These are phyloP conservation scores for Nannochloropsis gaditana DNA, from an alignment of 108 stramenopile species.

Conservation along the genomic window DNA sequence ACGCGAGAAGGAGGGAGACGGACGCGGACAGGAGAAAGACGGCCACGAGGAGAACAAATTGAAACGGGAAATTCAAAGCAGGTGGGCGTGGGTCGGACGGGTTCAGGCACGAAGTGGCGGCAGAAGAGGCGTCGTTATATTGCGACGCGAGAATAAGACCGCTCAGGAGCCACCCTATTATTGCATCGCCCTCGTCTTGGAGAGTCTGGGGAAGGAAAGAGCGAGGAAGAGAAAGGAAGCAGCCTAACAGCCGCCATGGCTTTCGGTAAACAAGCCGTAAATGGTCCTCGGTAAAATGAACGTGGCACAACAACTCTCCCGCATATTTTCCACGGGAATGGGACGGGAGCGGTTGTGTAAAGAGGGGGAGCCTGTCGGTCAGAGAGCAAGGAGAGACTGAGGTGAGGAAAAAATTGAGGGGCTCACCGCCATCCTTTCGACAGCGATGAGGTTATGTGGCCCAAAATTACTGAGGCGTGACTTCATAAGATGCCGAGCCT, in stretches of 20 bases:
- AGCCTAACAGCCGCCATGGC: background rate
- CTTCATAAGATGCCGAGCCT: background rate
- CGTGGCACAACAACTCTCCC: background rate
- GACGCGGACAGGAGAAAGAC: background rate
- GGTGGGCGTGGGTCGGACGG: background rate
- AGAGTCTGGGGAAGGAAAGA: background rate
- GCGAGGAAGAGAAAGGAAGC: background rate
- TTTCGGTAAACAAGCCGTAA: background rate
- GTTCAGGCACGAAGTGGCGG: background rate
- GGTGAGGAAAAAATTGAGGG: background rate
- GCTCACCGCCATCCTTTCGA: background rate
- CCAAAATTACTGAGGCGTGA: background rate
- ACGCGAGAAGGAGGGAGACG: background rate
- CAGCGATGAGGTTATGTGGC: background rate
- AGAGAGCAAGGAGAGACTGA: background rate
- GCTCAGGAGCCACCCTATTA: background rate
- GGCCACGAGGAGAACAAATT: background rate
- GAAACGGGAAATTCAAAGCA: background rate
- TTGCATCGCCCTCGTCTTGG: background rate
- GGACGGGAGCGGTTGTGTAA: background rate
- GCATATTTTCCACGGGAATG: background rate
- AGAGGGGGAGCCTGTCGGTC: background rate
- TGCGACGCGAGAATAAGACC: background rate
- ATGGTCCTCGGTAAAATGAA: background rate
- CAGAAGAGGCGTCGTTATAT: background rate